phyloP scores from a whole-genome alignment of 2,329 filamentous ascomycete species.

The Aphanoascus verrucosus region DNA sequence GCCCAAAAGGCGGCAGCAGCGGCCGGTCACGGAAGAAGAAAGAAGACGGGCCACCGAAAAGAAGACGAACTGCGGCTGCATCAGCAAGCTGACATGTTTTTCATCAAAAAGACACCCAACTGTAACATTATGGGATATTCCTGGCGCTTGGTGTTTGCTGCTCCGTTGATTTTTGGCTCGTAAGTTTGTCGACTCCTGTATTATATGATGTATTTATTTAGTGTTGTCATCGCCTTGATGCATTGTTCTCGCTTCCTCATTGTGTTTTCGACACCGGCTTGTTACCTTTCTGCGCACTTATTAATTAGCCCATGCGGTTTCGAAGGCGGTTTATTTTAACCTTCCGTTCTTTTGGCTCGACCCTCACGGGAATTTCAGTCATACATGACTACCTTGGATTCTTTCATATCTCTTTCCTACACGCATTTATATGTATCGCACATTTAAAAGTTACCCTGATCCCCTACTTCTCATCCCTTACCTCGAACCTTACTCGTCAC shows the following conservation, averaged over 20 bases:
- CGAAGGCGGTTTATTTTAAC: neutral
- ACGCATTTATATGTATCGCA: neutral
- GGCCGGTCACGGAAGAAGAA: conserved; percentile 32
- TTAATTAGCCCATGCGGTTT: neutral
- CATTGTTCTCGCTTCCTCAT: neutral
- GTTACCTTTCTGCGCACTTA: neutral
- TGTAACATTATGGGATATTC: neutral
- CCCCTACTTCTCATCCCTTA: neutral
- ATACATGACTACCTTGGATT: neutral
- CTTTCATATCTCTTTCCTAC: neutral
- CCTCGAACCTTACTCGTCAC: neutral
- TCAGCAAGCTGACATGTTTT: conserved; percentile 9
- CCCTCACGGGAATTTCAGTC: neutral
- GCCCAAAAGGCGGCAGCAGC: conserved; percentile 37
- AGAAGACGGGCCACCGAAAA: conserved; percentile 23
- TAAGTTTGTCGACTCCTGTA: neutral
- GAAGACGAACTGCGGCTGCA: conserved; percentile 26
- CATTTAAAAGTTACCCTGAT: neutral
- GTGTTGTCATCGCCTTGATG: neutral
- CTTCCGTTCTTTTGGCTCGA: neutral
- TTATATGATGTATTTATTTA: neutral
- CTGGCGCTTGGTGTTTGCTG: neutral
- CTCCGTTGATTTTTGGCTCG: neutral
- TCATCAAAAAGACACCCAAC: neutral
- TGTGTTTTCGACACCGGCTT: neutral